Conservation (phyloP, 441 rosid species). For the Syzygium syzygioides region DNA sequence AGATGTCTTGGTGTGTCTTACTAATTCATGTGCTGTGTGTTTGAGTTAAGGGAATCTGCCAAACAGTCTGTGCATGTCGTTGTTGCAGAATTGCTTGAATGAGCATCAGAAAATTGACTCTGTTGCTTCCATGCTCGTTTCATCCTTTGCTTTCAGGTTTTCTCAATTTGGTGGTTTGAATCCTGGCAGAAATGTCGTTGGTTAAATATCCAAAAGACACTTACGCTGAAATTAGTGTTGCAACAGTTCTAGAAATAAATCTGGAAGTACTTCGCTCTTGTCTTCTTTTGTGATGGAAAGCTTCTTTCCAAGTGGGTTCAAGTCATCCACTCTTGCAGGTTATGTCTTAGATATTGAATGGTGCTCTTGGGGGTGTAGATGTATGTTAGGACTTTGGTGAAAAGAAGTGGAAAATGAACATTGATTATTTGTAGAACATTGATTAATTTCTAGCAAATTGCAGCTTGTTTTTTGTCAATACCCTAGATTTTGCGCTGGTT, state of each 20-base stretch:
- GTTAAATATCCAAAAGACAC: not conserved
- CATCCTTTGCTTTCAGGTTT: not conserved
- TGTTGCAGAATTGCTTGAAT: not conserved
- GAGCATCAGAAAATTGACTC: not conserved
- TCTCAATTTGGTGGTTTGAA: not conserved
- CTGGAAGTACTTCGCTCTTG: not conserved
- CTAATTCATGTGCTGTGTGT: not conserved
- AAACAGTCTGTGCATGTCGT: not conserved
- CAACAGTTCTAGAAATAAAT: not conserved
- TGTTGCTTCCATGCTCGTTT: not conserved
- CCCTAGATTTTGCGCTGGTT: not conserved
- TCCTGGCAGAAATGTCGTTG: not conserved
- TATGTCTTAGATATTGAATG: not conserved
- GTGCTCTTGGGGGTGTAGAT: not conserved
- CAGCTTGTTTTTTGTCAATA: not conserved
- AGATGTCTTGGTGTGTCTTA: not conserved
- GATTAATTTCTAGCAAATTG: not conserved
- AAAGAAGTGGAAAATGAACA: not conserved
- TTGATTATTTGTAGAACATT: not conserved
- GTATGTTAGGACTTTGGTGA: not conserved
- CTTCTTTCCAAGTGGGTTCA: not conserved
- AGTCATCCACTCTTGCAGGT: not conserved
- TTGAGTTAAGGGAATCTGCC: not conserved
- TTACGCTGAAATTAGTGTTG: not conserved
- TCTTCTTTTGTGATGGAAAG: not conserved